A percentile compares a stretch with the other conserved stretches of the same genome.
Conservation (phyloP, 257 asterid species). For the Nicotiana attenuata region DNA sequence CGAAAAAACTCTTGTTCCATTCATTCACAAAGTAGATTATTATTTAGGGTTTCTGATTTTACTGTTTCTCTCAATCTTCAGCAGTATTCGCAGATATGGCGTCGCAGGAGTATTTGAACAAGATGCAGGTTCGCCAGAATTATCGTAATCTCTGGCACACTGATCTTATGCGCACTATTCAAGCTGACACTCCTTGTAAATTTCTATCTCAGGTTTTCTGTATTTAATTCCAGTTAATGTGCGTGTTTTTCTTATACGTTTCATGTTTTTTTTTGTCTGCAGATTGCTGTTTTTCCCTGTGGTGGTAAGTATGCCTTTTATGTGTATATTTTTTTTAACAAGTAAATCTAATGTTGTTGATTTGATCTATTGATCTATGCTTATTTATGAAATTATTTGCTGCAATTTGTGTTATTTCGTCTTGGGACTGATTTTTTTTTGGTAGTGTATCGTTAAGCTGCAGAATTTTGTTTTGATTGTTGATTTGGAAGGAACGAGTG, state of each 20-base stretch:
- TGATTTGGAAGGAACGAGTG: background rate
- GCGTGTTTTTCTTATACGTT: constrained; percentile 8
- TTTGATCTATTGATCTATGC: constrained; percentile 16
- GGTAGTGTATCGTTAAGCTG: background rate
- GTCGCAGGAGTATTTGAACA: constrained; percentile 62
- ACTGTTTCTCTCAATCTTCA: background rate
- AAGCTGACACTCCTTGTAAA: constrained; percentile 77
- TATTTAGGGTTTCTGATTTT: constrained; percentile 1
- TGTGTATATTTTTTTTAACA: background rate
- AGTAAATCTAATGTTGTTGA: background rate
- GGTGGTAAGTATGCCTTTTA: constrained; percentile 62
- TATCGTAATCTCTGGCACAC: constrained; percentile 96
- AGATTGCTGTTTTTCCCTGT: constrained; percentile 89
- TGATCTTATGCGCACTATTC: constrained; percentile 78
- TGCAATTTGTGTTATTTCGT: background rate
- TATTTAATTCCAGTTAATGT: background rate
- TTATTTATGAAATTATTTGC: background rate
- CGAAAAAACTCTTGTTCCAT: background rate
- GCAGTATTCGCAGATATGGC: constrained; percentile 33
- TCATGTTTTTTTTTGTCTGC: constrained; percentile 24
- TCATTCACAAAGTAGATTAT: background rate
- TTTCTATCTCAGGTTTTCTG: background rate
- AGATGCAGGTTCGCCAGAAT: constrained; percentile 88
- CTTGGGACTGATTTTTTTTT: background rate
- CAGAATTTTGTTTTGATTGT: background rate